Evolutionary conservation across 2,329 filamentous ascomycete species (phyloP).

Genomic region (Apiospora malaysiana): DNA sequence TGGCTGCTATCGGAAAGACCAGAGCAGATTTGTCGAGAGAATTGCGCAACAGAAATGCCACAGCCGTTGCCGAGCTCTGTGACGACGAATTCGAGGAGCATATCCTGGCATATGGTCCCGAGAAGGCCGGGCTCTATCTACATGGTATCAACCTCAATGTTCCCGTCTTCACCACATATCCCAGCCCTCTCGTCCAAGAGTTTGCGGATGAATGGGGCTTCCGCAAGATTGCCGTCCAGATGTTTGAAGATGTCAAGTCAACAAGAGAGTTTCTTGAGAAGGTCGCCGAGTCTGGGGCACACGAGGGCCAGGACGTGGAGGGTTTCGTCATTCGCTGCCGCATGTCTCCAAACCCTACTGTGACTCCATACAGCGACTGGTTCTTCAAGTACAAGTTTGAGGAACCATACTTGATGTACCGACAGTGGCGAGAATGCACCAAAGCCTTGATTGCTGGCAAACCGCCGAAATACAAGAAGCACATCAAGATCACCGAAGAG

Average conservation of each 20-base stretch:
- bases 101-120: slow-evolving; percentile 84
- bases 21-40: slow-evolving; percentile 78
- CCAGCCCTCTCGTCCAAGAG: slow-evolving; percentile 79
- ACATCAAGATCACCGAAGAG: slow-evolving; percentile 86
- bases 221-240: slow-evolving; percentile 81
- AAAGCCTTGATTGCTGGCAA: slow-evolving; percentile 83
- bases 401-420: slow-evolving; percentile 97
- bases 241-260: slow-evolving; percentile 74
- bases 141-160: slow-evolving; percentile 96
- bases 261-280: slow-evolving; percentile 84
- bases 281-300: slow-evolving; percentile 86
- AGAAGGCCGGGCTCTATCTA: slow-evolving; percentile 87
- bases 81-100: slow-evolving; percentile 98
- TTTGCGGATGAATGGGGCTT: slow-evolving; percentile 96
- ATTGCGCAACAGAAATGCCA: slow-evolving; percentile 82
- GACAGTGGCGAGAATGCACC: slow-evolving; percentile 97
- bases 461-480: slow-evolving; percentile 81
- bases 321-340: slow-evolving; percentile 96
- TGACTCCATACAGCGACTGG: slow-evolving; percentile 79
- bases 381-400: slow-evolving; percentile 99
- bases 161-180: slow-evolving; percentile 89
- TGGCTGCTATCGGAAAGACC: slow-evolving; percentile 77
- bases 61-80: slow-evolving; percentile 93
- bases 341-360: slow-evolving; percentile 58
- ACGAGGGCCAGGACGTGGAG: slow-evolving; percentile 91